A percentile compares a stretch with the other conserved stretches of the same genome.
These are phyloP conservation scores for Terfezia claveryi DNA, from an alignment of 495 filamentous ascomycete genomes.

Conservation along the genomic window DNA sequence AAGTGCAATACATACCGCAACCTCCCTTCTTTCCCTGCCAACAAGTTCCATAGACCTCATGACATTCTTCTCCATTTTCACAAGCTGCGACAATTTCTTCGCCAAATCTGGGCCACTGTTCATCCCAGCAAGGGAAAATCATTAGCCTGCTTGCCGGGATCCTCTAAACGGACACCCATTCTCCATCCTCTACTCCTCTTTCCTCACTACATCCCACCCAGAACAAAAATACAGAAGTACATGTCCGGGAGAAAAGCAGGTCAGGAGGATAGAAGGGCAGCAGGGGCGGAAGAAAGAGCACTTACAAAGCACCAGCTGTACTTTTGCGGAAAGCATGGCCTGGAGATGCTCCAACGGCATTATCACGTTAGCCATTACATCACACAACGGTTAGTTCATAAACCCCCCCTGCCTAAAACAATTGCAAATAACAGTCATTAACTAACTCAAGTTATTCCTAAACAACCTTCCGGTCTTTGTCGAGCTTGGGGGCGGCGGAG, in stretches of 20 bases:
- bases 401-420: background rate
- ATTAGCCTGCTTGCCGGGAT: background rate
- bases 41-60: slow-evolving; percentile 97
- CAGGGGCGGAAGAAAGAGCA: background rate
- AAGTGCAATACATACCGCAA: slow-evolving; percentile 45
- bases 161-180: background rate
- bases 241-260: background rate
- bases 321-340: slow-evolving; percentile 88
- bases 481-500: slow-evolving; percentile 70
- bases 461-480: slow-evolving; percentile 83
- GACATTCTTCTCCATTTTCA: slow-evolving; percentile 99
- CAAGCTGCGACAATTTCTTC: slow-evolving; percentile 88
- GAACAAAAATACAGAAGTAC: background rate
- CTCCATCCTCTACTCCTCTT: background rate
- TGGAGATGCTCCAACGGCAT: slow-evolving; percentile 24
- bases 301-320: slow-evolving; percentile 54
- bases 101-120: slow-evolving; percentile 65
- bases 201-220: background rate
- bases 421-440: background rate
- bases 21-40: slow-evolving; percentile 88
- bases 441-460: slow-evolving; percentile 54
- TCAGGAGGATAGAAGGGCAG: background rate
- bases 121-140: background rate
- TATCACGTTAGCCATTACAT: slow-evolving; percentile 15
- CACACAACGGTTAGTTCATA: background rate